phyloP scores from a whole-genome alignment of 2,329 filamentous ascomycete species.

The Calcarisporium arbuscula region DNA sequence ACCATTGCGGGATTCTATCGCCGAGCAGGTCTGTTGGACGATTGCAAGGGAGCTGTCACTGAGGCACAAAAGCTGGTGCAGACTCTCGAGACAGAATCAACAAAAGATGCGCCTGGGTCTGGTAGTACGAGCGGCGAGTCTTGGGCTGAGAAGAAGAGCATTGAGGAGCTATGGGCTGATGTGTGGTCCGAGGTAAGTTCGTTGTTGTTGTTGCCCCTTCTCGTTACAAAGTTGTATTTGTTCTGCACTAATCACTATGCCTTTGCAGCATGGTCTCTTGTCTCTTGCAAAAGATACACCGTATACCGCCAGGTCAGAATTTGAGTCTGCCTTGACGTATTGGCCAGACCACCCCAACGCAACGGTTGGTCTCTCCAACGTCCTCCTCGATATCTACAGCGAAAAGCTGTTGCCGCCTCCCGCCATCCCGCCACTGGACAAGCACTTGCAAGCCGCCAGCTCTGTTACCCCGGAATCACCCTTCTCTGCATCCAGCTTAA shows the following conservation, averaged over 20 bases:
- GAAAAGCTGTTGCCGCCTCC: slow-evolving; percentile 57
- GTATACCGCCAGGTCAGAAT: slow-evolving; percentile 66
- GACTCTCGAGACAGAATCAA: slow-evolving; percentile 60
- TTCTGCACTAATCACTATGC: slow-evolving; percentile 20
- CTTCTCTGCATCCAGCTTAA: slow-evolving; percentile 1
- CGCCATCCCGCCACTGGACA: slow-evolving; percentile 40
- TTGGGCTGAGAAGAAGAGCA: slow-evolving; percentile 76
- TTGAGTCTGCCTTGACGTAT: slow-evolving; percentile 76
- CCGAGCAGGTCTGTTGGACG: slow-evolving; percentile 70
- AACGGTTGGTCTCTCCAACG: slow-evolving; percentile 75
- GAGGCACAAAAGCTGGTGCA: slow-evolving; percentile 77
- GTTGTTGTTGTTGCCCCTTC: too few species aligned
- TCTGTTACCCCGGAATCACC: slow-evolving; percentile 1
- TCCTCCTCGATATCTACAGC: slow-evolving; percentile 80
- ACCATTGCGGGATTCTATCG: slow-evolving; percentile 86
- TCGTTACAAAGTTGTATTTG: not conserved
- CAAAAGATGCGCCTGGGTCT: slow-evolving; percentile 56
- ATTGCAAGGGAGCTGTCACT: slow-evolving; percentile 69
- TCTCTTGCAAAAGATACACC: slow-evolving; percentile 54
- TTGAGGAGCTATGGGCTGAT: slow-evolving; percentile 81
- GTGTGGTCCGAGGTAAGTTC: slow-evolving; percentile 69
- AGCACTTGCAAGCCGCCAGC: slow-evolving; percentile 2
- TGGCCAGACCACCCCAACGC: slow-evolving; percentile 73
- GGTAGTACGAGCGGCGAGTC: slow-evolving; percentile 56
- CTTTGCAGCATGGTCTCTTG: slow-evolving; percentile 60